Conservation (phyloP, 805 yeast species). For the Vanderwaltozyma tropicalis region DNA sequence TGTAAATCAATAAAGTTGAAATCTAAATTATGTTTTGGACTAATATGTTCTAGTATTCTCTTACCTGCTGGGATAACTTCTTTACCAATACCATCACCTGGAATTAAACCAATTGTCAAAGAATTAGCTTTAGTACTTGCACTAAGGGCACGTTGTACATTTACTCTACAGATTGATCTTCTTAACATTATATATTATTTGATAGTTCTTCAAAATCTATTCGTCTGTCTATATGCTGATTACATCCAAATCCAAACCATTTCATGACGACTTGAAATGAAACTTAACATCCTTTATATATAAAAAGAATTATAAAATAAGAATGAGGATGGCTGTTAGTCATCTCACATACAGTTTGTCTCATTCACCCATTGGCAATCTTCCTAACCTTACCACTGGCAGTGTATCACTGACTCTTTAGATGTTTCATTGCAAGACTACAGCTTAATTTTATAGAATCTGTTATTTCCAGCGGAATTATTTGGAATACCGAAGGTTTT, state of each 20-base stretch:
- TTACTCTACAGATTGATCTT: slow-evolving; percentile 17
- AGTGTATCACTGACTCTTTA: too few species aligned
- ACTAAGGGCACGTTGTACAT: slow-evolving; percentile 27
- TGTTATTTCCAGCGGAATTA: neutral
- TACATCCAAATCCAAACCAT: too few species aligned
- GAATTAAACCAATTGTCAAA: slow-evolving; percentile 62
- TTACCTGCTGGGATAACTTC: slow-evolving; percentile 97
- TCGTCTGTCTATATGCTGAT: too few species aligned
- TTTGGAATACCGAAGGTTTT: neutral
- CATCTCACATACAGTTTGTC: too few species aligned
- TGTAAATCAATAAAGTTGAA: slow-evolving; percentile 81
- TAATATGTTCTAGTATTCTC: slow-evolving; percentile 73
- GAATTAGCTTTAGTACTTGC: slow-evolving; percentile 28
- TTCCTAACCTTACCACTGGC: neutral
- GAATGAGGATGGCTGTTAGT: too few species aligned
- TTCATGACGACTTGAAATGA: too few species aligned
- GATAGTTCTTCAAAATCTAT: too few species aligned
- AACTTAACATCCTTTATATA: too few species aligned
- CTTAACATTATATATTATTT: slow-evolving; percentile 17
- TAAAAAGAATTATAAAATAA: too few species aligned
- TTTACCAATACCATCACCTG: slow-evolving; percentile 97
- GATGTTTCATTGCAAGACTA: too few species aligned
- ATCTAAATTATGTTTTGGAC: slow-evolving; percentile 60
- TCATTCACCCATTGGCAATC: neutral
- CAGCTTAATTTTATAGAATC: too few species aligned